These are phyloP conservation scores for Erysimum cheiri DNA, from an alignment of 441 rosid species.

Conservation along the genomic window DNA sequence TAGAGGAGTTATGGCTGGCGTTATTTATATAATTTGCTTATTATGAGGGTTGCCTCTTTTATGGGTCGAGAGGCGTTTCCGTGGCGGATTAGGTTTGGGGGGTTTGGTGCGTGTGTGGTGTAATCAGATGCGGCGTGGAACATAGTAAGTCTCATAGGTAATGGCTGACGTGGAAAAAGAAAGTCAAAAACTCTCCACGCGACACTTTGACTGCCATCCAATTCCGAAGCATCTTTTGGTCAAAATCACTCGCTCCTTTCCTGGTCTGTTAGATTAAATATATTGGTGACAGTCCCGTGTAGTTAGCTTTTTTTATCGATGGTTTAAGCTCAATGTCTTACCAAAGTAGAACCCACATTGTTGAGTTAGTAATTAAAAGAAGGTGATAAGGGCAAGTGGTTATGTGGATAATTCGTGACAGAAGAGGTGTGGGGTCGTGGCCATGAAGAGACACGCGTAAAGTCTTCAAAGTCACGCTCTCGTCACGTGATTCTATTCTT, in stretches of 20 bases:
- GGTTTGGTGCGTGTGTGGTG: conserved; percentile 39
- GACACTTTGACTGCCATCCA: conserved; percentile 28
- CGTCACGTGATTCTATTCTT: conserved; percentile 47
- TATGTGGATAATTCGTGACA: conserved; percentile 41
- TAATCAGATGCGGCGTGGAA: conserved; percentile 42
- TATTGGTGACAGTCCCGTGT: conserved; percentile 24
- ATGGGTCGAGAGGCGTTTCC: conserved; percentile 49
- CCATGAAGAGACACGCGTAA: conserved; percentile 32
- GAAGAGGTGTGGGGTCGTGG: conserved; percentile 32
- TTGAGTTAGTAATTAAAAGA: conserved; percentile 22
- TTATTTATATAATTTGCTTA: conserved; percentile 39
- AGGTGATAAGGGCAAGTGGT: conserved; percentile 38
- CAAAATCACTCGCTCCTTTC: conserved; percentile 17
- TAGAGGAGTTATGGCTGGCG: conserved; percentile 45
- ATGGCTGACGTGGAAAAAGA: conserved; percentile 34
- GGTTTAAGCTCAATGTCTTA: conserved; percentile 28
- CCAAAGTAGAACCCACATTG: conserved; percentile 11
- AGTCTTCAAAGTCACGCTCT: conserved; percentile 40
- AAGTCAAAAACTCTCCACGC: conserved; percentile 27
- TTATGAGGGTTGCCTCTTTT: conserved; percentile 45
- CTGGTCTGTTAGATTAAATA: conserved; percentile 11
- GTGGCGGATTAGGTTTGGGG: conserved; percentile 47
- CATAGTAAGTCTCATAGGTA: conserved; percentile 21
- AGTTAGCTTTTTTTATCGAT: conserved; percentile 1
- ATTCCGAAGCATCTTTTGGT: conserved; percentile 29